phyloP scores from a whole-genome alignment of 805 yeast species.

The Suhomyces xylopsoci region DNA sequence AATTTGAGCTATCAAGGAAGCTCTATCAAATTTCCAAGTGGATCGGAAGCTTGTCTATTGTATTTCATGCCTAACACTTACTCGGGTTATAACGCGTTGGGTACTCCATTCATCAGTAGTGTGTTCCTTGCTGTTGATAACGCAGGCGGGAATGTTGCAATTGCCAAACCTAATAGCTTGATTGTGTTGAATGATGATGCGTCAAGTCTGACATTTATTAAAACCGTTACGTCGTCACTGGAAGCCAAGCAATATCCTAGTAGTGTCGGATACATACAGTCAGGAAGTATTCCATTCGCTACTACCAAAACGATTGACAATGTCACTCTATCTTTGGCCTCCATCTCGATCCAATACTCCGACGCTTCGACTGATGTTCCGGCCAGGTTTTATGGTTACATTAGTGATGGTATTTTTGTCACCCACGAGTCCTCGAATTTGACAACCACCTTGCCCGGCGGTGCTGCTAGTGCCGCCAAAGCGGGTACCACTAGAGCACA shows the following conservation, averaged over 20 bases:
- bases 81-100: constrained; percentile 53
- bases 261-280: constrained; percentile 25
- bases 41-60: constrained; percentile 56
- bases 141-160: constrained; percentile 52
- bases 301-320: constrained; percentile 12
- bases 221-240: not conserved
- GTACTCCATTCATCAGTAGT: constrained; percentile 53
- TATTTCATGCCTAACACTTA: constrained; percentile 46
- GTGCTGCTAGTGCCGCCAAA: constrained; percentile 3
- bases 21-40: constrained; percentile 48
- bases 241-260: not conserved
- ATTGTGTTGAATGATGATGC: not conserved
- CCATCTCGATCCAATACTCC: not conserved
- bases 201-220: not conserved
- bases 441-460: constrained; percentile 3
- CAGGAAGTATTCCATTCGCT: constrained; percentile 54
- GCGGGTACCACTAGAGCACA: not conserved
- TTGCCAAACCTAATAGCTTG: constrained; percentile 46
- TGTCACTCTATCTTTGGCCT: constrained; percentile 17
- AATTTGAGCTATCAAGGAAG: constrained; percentile 34
- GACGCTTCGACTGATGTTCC: not conserved
- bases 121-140: constrained; percentile 63
- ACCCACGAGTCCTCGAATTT: not conserved
- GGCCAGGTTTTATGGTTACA: not conserved
- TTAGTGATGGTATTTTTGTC: constrained; percentile 2